These are phyloP conservation scores for Sphaerulina vaccinii DNA, from an alignment of 2,329 filamentous ascomycete genomes.

Conservation along the genomic window DNA sequence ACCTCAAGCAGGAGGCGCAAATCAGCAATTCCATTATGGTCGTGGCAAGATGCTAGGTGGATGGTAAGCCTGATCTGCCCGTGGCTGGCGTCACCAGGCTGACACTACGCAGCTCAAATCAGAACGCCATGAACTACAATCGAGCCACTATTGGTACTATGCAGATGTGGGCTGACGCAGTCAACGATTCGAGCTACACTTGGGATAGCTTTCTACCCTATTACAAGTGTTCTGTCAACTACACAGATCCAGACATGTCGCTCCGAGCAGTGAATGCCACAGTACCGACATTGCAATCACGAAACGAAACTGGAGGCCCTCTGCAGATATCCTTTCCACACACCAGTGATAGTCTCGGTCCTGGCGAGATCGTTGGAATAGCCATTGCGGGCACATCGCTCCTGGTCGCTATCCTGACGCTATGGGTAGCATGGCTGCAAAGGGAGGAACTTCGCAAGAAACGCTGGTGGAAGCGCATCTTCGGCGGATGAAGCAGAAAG, in stretches of 20 bases:
- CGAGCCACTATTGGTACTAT: conserved; percentile 35
- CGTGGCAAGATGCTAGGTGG: conserved; percentile 32
- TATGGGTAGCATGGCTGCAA: too few species aligned
- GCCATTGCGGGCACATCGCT: too few species aligned
- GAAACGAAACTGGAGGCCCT: not conserved
- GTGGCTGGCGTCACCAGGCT: not conserved
- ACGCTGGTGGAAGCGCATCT: too few species aligned
- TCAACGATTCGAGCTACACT: conserved; percentile 36
- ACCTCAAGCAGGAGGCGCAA: conserved; percentile 3
- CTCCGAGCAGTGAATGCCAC: conserved; percentile 9
- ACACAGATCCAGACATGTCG: not conserved
- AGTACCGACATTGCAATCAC: not conserved
- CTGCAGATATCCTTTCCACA: not conserved
- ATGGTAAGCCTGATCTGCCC: not conserved
- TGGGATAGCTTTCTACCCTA: conserved; percentile 32
- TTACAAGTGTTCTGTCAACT: conserved; percentile 13
- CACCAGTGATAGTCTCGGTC: too few species aligned
- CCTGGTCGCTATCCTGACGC: too few species aligned
- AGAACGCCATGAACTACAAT: conserved; percentile 31
- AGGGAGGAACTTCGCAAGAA: too few species aligned
- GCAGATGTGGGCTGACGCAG: conserved; percentile 39
- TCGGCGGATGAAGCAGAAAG: too few species aligned
- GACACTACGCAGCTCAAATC: conserved; percentile 22
- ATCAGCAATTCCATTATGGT: conserved; percentile 19
- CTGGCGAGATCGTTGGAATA: too few species aligned